A percentile compares a stretch with the other conserved stretches of the same genome.
Evolutionary conservation across 2,329 filamentous ascomycete genomes (phyloP).

Genomic region (Colletotrichum salicis): DNA sequence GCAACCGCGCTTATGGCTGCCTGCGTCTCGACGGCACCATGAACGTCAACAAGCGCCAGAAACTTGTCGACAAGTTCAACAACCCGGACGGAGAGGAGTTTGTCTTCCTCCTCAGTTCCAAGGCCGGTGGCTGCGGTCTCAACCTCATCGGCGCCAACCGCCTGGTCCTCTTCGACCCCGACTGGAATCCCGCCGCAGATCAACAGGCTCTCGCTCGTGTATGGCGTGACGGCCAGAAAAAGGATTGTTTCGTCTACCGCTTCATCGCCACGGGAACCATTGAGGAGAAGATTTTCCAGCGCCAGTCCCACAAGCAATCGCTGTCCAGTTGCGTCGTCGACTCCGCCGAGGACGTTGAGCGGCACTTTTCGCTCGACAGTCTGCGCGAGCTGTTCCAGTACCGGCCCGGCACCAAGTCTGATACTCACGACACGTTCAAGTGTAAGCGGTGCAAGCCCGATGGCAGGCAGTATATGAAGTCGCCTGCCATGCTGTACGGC

Average conservation of each 20-base stretch:
- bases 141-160: slow-evolving; percentile 96
- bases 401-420: slow-evolving; percentile 82
- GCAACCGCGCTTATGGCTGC: slow-evolving; percentile 83
- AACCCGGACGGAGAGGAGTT: slow-evolving; percentile 91
- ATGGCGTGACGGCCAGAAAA: slow-evolving; percentile 99
- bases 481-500: slow-evolving; percentile 94
- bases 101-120: slow-evolving; percentile 94
- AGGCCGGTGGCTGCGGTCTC: slow-evolving; percentile 95
- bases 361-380: slow-evolving; percentile 93
- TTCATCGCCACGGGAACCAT: slow-evolving; percentile 98
- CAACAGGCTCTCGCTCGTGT: slow-evolving; percentile 97
- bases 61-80: slow-evolving; percentile 98
- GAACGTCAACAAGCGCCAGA: slow-evolving; percentile 97
- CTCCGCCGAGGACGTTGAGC: slow-evolving; percentile 94
- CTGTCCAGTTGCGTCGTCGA: slow-evolving; percentile 97
- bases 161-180: slow-evolving; percentile 93
- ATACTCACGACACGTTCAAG: slow-evolving; percentile 99
- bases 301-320: slow-evolving; percentile 97
- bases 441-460: slow-evolving; percentile 94
- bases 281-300: slow-evolving; percentile 99
- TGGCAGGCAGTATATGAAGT: slow-evolving; percentile 87
- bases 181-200: slow-evolving; percentile 98
- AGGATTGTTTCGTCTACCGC: slow-evolving; percentile 99
- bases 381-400: slow-evolving; percentile 96
- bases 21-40: slow-evolving; percentile 95